Conservation (phyloP, 345 rosid species). For the Dimocarpus longan region DNA sequence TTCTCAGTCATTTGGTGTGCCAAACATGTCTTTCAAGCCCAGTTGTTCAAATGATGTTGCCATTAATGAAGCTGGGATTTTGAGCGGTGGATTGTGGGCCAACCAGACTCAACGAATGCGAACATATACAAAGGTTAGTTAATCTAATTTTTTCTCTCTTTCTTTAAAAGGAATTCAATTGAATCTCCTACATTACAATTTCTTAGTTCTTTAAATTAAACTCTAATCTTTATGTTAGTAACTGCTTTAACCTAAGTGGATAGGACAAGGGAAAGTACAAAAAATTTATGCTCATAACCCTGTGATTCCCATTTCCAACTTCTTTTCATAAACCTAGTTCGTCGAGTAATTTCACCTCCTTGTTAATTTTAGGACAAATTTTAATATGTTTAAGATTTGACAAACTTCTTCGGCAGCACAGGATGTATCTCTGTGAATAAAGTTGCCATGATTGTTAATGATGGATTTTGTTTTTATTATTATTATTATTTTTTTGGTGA, state of each 20-base stretch:
- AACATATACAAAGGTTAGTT: constrained; percentile 88
- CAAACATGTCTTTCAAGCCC: constrained; percentile 74
- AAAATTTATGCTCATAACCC: neutral
- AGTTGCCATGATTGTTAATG: no score
- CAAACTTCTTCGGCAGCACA: neutral
- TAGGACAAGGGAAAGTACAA: neutral
- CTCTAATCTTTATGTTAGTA: neutral
- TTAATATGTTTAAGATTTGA: neutral
- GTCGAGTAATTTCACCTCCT: neutral
- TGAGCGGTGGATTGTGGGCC: constrained; percentile 81
- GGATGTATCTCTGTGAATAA: neutral
- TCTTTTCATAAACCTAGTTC: neutral
- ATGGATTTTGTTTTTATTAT: neutral
- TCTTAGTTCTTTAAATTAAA: neutral
- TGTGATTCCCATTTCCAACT: neutral
- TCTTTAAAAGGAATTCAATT: neutral
- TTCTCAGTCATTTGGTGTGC: constrained; percentile 89
- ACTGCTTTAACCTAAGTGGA: no score
- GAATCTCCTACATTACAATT: neutral
- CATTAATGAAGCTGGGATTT: constrained; percentile 73
- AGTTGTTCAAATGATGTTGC: constrained; percentile 73
- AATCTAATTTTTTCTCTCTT: neutral
- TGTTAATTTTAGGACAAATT: neutral
- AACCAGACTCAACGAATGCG: constrained; percentile 89
- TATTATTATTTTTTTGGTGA: no score